These are phyloP conservation scores for Lasiodiplodia hormozganensis DNA, from an alignment of 2,329 filamentous ascomycete genomes.

Conservation along the genomic window DNA sequence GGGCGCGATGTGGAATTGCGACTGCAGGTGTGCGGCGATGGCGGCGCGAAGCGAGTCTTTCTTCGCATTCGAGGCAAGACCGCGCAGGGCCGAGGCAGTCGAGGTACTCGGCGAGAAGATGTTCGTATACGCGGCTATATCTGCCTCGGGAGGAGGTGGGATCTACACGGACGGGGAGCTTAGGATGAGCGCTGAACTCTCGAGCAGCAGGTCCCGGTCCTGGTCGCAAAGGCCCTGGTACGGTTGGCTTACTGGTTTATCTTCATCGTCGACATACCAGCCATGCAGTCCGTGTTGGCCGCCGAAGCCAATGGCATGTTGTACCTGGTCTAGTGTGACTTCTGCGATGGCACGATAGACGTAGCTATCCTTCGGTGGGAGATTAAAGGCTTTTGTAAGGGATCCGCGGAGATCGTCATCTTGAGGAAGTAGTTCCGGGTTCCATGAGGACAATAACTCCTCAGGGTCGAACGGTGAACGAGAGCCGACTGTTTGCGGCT, in stretches of 20 bases:
- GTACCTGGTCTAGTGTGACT: slow-evolving; percentile 58
- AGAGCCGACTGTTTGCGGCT: slow-evolving; percentile 23
- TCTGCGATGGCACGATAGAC: slow-evolving; percentile 59
- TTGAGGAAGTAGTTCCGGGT: slow-evolving; percentile 43
- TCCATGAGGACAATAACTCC: slow-evolving; percentile 53
- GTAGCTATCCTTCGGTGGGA: slow-evolving; percentile 55
- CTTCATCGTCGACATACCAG: slow-evolving; percentile 57
- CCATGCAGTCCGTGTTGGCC: slow-evolving; percentile 55
- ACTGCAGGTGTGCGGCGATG: slow-evolving; percentile 63
- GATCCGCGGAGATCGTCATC: slow-evolving; percentile 55
- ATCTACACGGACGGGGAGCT: slow-evolving; percentile 36
- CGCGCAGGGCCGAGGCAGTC: slow-evolving; percentile 67
- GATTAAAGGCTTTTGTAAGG: slow-evolving; percentile 56
- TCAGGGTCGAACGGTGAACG: slow-evolving; percentile 52
- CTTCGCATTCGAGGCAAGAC: slow-evolving; percentile 70
- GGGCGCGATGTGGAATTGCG: slow-evolving; percentile 54
- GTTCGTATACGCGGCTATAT: slow-evolving; percentile 70
- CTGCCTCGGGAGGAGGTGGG: slow-evolving; percentile 59
- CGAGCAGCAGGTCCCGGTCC: slow-evolving; percentile 31
- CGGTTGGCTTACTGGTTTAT: slow-evolving; percentile 36
- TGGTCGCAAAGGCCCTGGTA: slow-evolving; percentile 9
- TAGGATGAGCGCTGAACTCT: slow-evolving; percentile 2
- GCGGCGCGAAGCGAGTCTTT: slow-evolving; percentile 66
- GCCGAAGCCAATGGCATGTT: slow-evolving; percentile 57
- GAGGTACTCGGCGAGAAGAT: slow-evolving; percentile 69